A percentile compares a stretch with the other conserved stretches of the same genome.
These are phyloP conservation scores for Parsonsia alboflavescens DNA, from an alignment of 257 asterid species.

Conservation along the genomic window DNA sequence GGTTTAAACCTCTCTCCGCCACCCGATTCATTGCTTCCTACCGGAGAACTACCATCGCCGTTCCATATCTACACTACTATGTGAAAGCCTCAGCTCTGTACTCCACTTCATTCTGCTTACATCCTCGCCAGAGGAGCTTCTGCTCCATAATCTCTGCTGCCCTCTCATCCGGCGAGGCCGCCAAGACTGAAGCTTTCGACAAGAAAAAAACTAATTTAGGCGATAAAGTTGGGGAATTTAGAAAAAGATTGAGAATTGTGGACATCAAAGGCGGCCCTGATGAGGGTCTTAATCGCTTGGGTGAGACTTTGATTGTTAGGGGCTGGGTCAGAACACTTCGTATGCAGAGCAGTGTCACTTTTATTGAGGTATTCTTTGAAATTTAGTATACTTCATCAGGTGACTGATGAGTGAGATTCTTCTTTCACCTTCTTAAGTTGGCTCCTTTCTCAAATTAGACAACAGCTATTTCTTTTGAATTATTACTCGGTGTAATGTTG, in stretches of 20 bases:
- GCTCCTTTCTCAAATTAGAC: not conserved
- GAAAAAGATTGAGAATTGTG: slow-evolving; percentile 59
- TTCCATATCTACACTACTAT: slow-evolving; percentile 17
- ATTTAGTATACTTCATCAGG: not conserved
- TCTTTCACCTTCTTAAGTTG: not conserved
- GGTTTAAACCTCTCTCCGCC: slow-evolving; percentile 54
- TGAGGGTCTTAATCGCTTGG: slow-evolving; percentile 63
- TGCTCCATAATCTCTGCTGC: slow-evolving; percentile 52
- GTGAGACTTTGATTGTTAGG: slow-evolving; percentile 62
- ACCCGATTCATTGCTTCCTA: slow-evolving; percentile 31
- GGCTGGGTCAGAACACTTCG: slow-evolving; percentile 96
- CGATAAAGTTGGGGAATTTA: slow-evolving; percentile 58
- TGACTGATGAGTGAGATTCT: not conserved
- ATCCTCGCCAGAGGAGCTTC: slow-evolving; percentile 35
- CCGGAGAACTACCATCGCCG: slow-evolving; percentile 18
- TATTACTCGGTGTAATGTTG: not conserved
- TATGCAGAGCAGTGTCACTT: slow-evolving; percentile 78
- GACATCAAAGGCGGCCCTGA: slow-evolving; percentile 78
- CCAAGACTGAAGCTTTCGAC: slow-evolving; percentile 39
- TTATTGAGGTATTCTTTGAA: slow-evolving; percentile 56
- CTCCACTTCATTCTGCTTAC: slow-evolving; percentile 23
- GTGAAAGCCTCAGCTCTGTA: slow-evolving; percentile 7
- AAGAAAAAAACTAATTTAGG: slow-evolving; percentile 17
- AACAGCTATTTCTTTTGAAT: not conserved
- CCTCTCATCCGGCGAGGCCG: slow-evolving; percentile 49